A percentile compares a stretch with the other conserved stretches of the same genome.
These are phyloP conservation scores for Cyberlindnera mississippiensis DNA, from an alignment of 805 yeast species.

Conservation along the genomic window DNA sequence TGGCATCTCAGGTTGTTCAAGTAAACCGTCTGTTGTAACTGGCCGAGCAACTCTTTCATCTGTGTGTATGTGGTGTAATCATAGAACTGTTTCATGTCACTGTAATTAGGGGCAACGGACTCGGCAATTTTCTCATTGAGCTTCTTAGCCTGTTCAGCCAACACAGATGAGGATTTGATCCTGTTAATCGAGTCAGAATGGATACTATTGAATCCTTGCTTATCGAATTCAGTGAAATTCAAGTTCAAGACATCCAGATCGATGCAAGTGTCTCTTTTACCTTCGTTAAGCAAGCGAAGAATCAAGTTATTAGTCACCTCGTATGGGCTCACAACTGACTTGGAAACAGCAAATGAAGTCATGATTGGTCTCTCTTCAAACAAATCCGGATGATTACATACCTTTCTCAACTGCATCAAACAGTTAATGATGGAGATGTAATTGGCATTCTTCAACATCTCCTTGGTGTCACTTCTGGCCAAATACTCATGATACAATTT, in stretches of 20 bases:
- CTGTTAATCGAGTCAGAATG: constrained; percentile 40
- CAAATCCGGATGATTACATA: constrained; percentile 93
- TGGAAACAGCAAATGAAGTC: constrained; percentile 78
- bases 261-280: constrained; percentile 30
- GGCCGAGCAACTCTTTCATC: constrained; percentile 48
- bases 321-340: constrained; percentile 54
- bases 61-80: constrained; percentile 49
- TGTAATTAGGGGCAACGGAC: constrained; percentile 27
- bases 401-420: constrained; percentile 95
- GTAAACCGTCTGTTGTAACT: constrained; percentile 53
- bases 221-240: constrained; percentile 44
- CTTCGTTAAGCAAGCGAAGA: constrained; percentile 30
- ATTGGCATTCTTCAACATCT: constrained; percentile 90
- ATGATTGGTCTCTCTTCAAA: constrained; percentile 94
- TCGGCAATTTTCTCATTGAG: constrained; percentile 35
- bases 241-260: constrained; percentile 61
- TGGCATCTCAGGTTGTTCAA: constrained; percentile 64
- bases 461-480: constrained; percentile 94
- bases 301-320: constrained; percentile 38
- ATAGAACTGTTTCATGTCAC: constrained; percentile 53
- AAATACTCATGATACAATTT: constrained; percentile 92
- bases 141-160: constrained; percentile 41
- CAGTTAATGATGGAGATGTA: constrained; percentile 93
- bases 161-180: constrained; percentile 44
- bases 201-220: constrained; percentile 37